Conservation (phyloP, 2,329 filamentous ascomycete species). For the Calonectria multiphialidica region DNA sequence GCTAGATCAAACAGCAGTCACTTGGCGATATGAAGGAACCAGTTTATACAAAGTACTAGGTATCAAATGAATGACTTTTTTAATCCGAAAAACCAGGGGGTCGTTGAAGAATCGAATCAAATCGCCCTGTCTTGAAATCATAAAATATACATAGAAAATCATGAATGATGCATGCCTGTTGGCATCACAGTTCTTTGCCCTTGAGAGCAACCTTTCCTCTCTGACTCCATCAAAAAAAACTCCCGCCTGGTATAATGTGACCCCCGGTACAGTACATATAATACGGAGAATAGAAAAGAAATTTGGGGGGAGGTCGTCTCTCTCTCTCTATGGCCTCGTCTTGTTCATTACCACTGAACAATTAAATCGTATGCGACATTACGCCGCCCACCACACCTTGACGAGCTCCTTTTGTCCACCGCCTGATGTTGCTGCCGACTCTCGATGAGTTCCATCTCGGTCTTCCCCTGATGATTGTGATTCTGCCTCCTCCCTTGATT, state of each 20-base stretch:
- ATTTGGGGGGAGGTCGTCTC: background rate
- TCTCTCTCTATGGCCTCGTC: background rate
- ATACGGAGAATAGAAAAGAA: background rate
- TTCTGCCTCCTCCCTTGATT: conserved; percentile 10
- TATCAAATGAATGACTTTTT: background rate
- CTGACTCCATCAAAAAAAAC: conserved; percentile 7
- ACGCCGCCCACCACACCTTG: conserved; percentile 42
- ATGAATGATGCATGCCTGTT: background rate
- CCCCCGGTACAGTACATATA: background rate
- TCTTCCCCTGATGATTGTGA: background rate
- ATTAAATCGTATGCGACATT: conserved; percentile 1
- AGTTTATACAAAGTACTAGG: background rate
- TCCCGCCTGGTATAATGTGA: conserved; percentile 20
- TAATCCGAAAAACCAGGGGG: background rate
- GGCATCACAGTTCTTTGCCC: background rate
- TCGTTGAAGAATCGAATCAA: background rate
- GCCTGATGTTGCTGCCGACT: conserved; percentile 30
- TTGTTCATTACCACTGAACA: conserved; percentile 17
- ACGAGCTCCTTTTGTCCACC: conserved; percentile 39
- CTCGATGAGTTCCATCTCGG: background rate
- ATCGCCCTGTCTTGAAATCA: background rate
- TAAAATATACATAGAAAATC: conserved; percentile 15
- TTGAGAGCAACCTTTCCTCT: conserved; percentile 1
- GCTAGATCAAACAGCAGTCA: no score
- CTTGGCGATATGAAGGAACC: no score